Conservation (phyloP, 2,329 filamentous ascomycete genomes). For the Phialophora tarda region DNA sequence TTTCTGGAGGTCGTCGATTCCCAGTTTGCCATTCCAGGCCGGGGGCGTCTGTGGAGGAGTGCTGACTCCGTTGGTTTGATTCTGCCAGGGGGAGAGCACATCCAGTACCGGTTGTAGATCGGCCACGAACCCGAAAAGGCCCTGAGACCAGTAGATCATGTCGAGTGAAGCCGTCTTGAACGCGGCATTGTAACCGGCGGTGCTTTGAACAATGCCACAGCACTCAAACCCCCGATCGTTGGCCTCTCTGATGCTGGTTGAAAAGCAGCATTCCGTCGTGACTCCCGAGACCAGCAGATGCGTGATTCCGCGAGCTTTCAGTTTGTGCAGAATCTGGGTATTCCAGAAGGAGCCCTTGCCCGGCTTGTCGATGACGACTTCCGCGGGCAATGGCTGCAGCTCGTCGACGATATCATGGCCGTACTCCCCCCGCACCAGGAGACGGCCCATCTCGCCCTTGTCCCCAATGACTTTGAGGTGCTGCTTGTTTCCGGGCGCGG, state of each 20-base stretch:
- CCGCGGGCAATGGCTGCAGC: conserved; percentile 57
- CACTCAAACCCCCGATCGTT: conserved; percentile 67
- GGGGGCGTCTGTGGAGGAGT: conserved; percentile 41
- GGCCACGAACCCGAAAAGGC: conserved; percentile 46
- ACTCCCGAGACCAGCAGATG: conserved; percentile 64
- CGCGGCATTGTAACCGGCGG: conserved; percentile 43
- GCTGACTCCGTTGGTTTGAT: conserved; percentile 28
- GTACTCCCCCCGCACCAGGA: conserved; percentile 60
- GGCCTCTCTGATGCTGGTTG: conserved; percentile 61
- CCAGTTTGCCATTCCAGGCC: conserved; percentile 51
- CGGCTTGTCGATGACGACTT: conserved; percentile 63
- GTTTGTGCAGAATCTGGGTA: conserved; percentile 58
- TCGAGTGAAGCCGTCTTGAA: conserved; percentile 48
- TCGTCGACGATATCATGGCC: conserved; percentile 63
- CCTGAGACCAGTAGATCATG: conserved; percentile 47
- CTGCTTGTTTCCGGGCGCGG: conserved; percentile 52
- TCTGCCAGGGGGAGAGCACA: conserved; percentile 32
- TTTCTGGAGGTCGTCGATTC: conserved; percentile 51
- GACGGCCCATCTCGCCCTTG: conserved; percentile 58
- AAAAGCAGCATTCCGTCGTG: conserved; percentile 65
- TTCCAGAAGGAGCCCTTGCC: conserved; percentile 66
- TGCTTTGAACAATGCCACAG: conserved; percentile 58
- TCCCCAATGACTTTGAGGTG: conserved; percentile 59
- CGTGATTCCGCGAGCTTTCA: conserved; percentile 62
- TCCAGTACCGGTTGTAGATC: conserved; percentile 40